These are phyloP conservation scores for Eimeria maxima DNA, from an alignment of 169 alveolate species.

Conservation along the genomic window DNA sequence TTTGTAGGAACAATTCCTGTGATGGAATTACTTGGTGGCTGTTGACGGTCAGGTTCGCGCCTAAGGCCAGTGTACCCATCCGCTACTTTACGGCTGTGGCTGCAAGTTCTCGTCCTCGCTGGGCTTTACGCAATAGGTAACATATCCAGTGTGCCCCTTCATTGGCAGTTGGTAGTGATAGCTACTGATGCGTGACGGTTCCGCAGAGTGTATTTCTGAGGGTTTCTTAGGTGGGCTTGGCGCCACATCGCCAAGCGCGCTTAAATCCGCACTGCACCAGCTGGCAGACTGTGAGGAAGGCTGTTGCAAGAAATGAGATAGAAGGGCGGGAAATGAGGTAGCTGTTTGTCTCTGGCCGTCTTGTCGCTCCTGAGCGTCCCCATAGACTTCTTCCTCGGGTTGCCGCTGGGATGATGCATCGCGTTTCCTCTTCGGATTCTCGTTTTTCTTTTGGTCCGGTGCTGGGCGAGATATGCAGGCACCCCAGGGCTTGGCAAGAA, in stretches of 20 bases:
- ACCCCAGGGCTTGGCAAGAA: conserved; percentile 70
- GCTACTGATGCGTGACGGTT: conserved; percentile 25
- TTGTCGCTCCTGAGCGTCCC: conserved; percentile 18
- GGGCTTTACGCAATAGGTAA: conserved; percentile 77
- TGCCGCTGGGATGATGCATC: neutral
- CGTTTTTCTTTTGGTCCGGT: neutral
- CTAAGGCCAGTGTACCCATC: neutral
- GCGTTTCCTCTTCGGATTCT: neutral
- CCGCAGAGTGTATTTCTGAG: neutral
- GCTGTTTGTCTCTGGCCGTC: conserved; percentile 22
- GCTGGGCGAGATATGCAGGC: conserved; percentile 66
- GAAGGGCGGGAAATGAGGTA: conserved; percentile 49
- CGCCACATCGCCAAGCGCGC: neutral
- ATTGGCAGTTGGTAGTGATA: conserved; percentile 82
- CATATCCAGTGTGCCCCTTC: conserved; percentile 82
- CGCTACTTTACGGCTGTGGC: conserved; percentile 28
- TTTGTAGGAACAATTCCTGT: neutral
- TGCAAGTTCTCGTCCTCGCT: conserved; percentile 60
- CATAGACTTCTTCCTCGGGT: neutral
- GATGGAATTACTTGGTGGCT: neutral
- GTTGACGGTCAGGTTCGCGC: neutral
- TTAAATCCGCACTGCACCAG: neutral
- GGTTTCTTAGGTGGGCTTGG: neutral
- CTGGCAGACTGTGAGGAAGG: conserved; percentile 23
- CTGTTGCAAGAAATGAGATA: conserved; percentile 60